Evolutionary conservation across 1,284 basidiomycete species (phyloP), one percentile per base, ranked within the genome.

Genomic region (Tranzscheliella williamsii): DNA sequence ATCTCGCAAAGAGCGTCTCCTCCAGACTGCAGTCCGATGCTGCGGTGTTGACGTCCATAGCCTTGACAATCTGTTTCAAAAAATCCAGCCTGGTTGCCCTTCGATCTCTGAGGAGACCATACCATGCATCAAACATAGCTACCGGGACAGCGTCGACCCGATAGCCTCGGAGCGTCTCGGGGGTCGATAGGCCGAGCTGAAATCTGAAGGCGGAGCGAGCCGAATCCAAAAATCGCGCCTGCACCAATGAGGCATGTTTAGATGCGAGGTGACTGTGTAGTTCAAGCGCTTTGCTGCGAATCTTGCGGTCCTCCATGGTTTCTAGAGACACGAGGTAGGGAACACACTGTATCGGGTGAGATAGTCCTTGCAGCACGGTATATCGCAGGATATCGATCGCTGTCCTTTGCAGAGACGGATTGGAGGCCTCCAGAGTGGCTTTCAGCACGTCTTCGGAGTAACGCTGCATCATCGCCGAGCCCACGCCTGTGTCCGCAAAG

Each of bases 401-500:
- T 5, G 89, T 83, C 5, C 84, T 82, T 75, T 97, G 93, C 35
- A 90, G 86, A 7, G 46, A 15, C n/a, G 66, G 53, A n/a, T 50
- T 36, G 18, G 43, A 40, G 7, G 71, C 48, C 6, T 57, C 56
- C 33, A 84, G 83, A 0, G 90, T 88, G 1, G 90, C 88, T 1
- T 87, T 83, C 26, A 96, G 81, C 44, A 98, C 90, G 22, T 86
- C 86, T 23, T 83, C 80, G 32, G 97, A 82, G 71, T 96, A 97
- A 24, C 91, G 87, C 73, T 98, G 95, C 2, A 96, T 87, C 27
- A 98, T 84, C 3, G 90, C 89, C 1, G 92, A 93, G 75, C 89
- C 90, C 42, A 96, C 90, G 33, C 93, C 92, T 88, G 94, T 95
- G 71, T 98, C 94, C 0, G 91, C 91, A 76, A 96, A 92, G 0